phyloP scores from a whole-genome alignment of 805 yeast species.

The Nakazawaea ambrosiae region DNA sequence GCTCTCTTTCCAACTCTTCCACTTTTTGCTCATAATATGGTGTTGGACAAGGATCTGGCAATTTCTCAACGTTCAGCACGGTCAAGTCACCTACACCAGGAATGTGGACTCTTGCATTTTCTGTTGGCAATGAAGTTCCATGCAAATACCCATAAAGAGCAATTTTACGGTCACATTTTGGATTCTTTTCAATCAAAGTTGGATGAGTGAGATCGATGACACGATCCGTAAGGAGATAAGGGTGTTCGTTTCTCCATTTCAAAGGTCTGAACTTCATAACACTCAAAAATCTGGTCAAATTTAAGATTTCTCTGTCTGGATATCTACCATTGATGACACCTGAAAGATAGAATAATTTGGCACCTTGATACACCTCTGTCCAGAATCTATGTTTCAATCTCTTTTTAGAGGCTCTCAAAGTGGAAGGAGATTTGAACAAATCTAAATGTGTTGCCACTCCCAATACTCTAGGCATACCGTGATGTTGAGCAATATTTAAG shows the following conservation, averaged over 20 bases:
- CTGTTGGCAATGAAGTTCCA: constrained; percentile 76
- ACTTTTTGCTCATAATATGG: constrained; percentile 84
- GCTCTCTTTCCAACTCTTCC: constrained; percentile 75
- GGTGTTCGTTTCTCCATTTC: constrained; percentile 99
- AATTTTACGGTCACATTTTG: constrained; percentile 80
- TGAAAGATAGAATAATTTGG: constrained; percentile 86
- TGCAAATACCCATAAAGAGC: constrained; percentile 93
- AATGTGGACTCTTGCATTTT: constrained; percentile 75
- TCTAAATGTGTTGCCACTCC: constrained; percentile 97
- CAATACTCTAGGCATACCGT: constrained; percentile 96
- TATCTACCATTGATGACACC: constrained; percentile 97
- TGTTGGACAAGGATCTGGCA: constrained; percentile 99
- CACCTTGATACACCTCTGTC: constrained; percentile 99
- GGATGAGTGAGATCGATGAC: constrained; percentile 93
- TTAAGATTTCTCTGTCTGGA: constrained; percentile 93
- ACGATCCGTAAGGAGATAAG: constrained; percentile 86
- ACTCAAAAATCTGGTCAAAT: constrained; percentile 84
- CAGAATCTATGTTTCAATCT: constrained; percentile 90
- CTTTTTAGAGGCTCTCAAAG: constrained; percentile 87
- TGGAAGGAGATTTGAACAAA: constrained; percentile 81
- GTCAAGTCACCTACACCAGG: constrained; percentile 94
- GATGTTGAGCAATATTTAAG: constrained; percentile 91
- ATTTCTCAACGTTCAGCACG: constrained; percentile 69
- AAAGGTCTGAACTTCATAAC: constrained; percentile 99
- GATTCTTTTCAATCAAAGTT: constrained; percentile 63